Base-by-base conservation (phyloP, 2,329 filamentous ascomycete genomes). In the Phialophora expanda region DNA sequence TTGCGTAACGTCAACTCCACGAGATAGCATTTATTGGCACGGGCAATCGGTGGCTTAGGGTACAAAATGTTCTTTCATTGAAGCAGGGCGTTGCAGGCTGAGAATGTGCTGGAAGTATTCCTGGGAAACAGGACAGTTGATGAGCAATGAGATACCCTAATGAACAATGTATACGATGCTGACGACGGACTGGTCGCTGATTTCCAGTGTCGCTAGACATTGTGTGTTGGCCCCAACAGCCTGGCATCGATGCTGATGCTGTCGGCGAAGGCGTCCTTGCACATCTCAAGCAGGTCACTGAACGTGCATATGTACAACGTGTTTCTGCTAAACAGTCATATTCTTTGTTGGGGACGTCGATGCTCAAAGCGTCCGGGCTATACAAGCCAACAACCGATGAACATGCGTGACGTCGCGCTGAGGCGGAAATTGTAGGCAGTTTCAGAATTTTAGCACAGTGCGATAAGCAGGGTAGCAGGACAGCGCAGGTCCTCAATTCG, bases 81-180 rank as follows among this genome's bases (percentile, higher is more conserved):
- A 58, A 67, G 65, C 65, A 67, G 55, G 65, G 65, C 51, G 65
- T 64, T 66, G 56, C 53, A 60, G 64, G 54, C 32, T 61, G 64
- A 32, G 14, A 48, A 17, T 22, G 44, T 22, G 46, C n/a, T 58
- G 46, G 55, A 55, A 51, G 22, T 55, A 48, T 22, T 41, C 59
- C 48, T 51, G 20, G 48, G 48, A 51, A 51, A 62, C 58, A 60
- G 56, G 62, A 62, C 54, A 56, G 46, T 64, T 61, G 56, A 65
- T 50, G 62, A 68, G 62, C 64, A 38, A 67, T 50, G 65, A 64
- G 61, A 67, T 67, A 67, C 65, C 65, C 56, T 59, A 61, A 61
- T 54, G 46, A 59, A 59, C 24, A 32, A 11, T 26, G 38, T 44
- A 11, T 7, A 44, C 14, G 38, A 20, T 44, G 1, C 14, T n/a